These are phyloP conservation scores for Glaciozyma antarctica DNA, from an alignment of 768 basidiomycete species.

Conservation along the genomic window DNA sequence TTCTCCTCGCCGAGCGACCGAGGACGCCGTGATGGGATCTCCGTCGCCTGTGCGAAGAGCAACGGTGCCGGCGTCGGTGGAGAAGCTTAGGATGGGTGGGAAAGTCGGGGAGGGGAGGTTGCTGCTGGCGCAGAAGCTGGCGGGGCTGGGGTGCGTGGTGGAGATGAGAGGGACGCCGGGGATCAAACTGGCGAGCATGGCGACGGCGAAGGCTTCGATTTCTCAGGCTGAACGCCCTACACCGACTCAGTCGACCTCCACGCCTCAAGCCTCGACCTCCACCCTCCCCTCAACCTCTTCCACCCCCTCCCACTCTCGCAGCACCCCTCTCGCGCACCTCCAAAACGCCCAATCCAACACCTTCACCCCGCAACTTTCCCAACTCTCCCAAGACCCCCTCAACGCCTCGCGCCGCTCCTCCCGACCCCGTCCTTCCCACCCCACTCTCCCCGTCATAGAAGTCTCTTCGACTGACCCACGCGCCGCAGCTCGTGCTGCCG, in stretches of 20 bases:
- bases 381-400: background rate
- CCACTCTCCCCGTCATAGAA: slow-evolving; percentile 52
- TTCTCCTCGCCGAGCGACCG: slow-evolving; percentile 2
- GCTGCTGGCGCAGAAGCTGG: background rate
- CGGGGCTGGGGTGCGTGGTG: background rate
- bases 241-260: background rate
- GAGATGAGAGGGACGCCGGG: background rate
- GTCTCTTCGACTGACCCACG: slow-evolving; percentile 74
- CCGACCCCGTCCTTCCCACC: slow-evolving; percentile 34
- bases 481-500: slow-evolving; percentile 84
- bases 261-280: background rate
- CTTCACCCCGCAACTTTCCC: background rate
- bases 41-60: background rate
- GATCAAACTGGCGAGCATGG: background rate
- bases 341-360: background rate
- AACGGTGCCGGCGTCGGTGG: background rate
- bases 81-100: background rate
- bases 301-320: background rate
- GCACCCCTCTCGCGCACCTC: background rate
- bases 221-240: background rate
- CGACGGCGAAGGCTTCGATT: background rate
- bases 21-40: slow-evolving; percentile 8
- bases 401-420: background rate
- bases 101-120: background rate
- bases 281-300: background rate